Evolutionary conservation across 441 rosid species (phyloP).

Genomic region (Croton setiger): DNA sequence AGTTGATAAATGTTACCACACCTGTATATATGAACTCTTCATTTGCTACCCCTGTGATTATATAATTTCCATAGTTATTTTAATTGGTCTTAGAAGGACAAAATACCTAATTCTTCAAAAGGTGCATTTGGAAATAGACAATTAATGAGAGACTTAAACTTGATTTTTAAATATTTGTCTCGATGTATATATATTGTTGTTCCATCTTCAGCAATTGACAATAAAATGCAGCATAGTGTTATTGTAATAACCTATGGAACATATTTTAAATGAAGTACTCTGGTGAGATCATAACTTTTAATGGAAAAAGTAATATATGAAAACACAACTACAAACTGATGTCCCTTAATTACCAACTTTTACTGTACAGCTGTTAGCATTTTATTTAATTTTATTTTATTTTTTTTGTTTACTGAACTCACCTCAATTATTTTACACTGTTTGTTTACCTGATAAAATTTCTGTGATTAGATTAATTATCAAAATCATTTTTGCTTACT

Average conservation of each 20-base stretch:
- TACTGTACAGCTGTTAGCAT: neutral
- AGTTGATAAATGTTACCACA: neutral
- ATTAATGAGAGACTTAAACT: no score
- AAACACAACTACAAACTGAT: no score
- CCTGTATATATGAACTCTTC: neutral
- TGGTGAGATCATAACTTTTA: neutral
- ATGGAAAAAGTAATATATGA: no score
- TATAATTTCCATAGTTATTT: neutral
- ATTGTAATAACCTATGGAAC: neutral
- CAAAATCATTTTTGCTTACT: constrained; percentile 1
- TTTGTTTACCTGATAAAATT: neutral
- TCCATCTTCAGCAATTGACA: neutral
- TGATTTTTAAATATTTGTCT: no score
- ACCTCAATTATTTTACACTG: neutral
- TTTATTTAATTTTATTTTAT: no score
- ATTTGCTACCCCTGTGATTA: neutral
- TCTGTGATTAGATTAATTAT: neutral
- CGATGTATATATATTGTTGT: neutral
- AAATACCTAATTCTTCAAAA: neutral
- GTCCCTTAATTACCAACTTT: neutral
- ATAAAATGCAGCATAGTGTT: neutral
- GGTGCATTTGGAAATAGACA: neutral
- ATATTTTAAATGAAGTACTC: neutral
- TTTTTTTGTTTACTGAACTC: neutral
- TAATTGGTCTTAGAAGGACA: no score